Evolutionary conservation across 495 filamentous ascomycete genomes (phyloP), one percentile per base, ranked within the genome.

Genomic region (Hyaloscypha variabilis): DNA sequence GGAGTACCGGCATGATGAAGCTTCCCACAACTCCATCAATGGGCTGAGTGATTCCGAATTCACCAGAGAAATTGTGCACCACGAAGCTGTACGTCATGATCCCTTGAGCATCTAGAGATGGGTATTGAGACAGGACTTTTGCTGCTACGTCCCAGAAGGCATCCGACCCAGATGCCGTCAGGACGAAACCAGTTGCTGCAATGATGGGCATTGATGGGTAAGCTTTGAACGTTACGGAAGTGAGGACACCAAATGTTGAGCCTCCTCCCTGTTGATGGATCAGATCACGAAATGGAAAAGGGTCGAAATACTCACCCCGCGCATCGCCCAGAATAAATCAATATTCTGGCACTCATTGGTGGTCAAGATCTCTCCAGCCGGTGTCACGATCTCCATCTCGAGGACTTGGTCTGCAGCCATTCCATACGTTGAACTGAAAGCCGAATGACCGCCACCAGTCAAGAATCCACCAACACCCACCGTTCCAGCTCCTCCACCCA

Each of bases 261-360:
- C 81, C 86, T 19, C 87, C 88, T 19, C 88, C 88, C 79, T 83
- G 39, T 8, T 10, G 26, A 30, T 21, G 11, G 13, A 21, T n/a
- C 19, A 36, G 23, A 21, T 39, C 19, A 49, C 11, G 19, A 24
- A 30, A 14, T 21, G 29, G 30, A 13, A 42, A 55, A 17, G 29
- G 29, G 28, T n/a, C 10, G 25, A 71, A 2, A 23, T 31, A 64
- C 79, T 75, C 69, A 83, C 79, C 1, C 88, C 89, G 36, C 83
- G 78, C 46, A 90, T 77, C 10, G 89, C 89, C 87, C 86, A 91
- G 72, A 87, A 91, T 8, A 91, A 69, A 70, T 91, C 88, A 0
- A 74, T 55, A 64, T 89, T 81, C 66, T 84, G 75, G 60, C 80
- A 82, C 54, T 83, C 82, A 59, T 83, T 86, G 6, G 82, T 83